These are phyloP conservation scores for Neurospora crassa DNA, from an alignment of 2,329 filamentous ascomycete species.

Conservation along the genomic window DNA sequence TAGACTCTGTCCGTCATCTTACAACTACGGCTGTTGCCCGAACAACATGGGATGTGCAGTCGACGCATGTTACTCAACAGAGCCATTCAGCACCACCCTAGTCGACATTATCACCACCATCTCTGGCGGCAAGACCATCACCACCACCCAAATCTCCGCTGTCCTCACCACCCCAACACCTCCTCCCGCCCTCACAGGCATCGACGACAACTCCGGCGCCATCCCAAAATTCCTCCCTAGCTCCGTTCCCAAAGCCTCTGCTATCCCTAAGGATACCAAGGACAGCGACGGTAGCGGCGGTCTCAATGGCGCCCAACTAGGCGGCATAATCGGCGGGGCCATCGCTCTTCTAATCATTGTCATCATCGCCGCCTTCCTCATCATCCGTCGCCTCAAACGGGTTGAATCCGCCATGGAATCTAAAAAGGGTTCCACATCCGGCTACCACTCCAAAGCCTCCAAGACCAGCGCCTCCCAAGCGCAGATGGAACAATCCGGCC, in stretches of 20 bases:
- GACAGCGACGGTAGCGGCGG: constrained; percentile 18
- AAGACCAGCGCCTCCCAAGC: constrained; percentile 17
- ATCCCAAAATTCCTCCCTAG: constrained; percentile 34
- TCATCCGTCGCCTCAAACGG: constrained; percentile 40
- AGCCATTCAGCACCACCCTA: constrained; percentile 34
- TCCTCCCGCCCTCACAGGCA: constrained; percentile 20
- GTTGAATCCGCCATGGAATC: constrained; percentile 31
- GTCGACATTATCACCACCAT: constrained; percentile 37
- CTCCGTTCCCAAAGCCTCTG: constrained; percentile 31
- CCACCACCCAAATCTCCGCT: constrained; percentile 29
- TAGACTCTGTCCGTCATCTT: constrained; percentile 38
- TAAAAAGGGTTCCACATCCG: constrained; percentile 25
- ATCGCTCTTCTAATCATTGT: constrained; percentile 38
- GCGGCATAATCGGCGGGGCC: constrained; percentile 44
- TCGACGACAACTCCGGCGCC: constrained; percentile 20
- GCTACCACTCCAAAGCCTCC: constrained; percentile 18
- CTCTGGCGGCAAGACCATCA: constrained; percentile 27
- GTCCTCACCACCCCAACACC: constrained; percentile 30
- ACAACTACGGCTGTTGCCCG: constrained; percentile 44
- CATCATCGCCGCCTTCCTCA: constrained; percentile 35
- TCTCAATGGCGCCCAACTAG: constrained; percentile 33
- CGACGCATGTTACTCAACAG: constrained; percentile 37
- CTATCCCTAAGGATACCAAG: constrained; percentile 19
- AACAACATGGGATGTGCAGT: constrained; percentile 39
- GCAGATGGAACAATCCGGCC: constrained; percentile 26